phyloP scores from a whole-genome alignment of 768 basidiomycete genomes.

The Trametes cinnabarina region DNA sequence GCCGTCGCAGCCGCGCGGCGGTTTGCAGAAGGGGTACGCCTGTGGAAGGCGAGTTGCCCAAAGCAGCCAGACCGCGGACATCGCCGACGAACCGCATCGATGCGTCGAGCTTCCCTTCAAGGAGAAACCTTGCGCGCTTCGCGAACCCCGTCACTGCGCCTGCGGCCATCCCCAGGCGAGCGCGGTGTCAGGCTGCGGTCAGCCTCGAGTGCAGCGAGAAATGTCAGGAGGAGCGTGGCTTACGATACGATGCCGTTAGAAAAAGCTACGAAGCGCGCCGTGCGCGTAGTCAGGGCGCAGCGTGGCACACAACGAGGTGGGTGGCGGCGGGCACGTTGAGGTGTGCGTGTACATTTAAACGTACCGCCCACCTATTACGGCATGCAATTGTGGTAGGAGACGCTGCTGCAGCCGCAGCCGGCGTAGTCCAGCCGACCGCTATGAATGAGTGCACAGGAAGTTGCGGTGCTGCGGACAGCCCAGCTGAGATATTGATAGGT shows the following conservation, averaged over 20 bases:
- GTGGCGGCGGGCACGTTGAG: background rate
- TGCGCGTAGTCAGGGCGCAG: slow-evolving; percentile 5
- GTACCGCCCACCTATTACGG: background rate
- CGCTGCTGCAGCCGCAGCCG: background rate
- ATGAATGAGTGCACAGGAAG: background rate
- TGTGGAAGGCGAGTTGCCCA: background rate
- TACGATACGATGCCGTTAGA: background rate
- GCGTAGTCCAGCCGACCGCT: background rate
- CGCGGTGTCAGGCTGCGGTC: slow-evolving; percentile 14
- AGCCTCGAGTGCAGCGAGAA: slow-evolving; percentile 10
- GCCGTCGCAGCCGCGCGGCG: background rate
- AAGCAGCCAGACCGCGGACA: background rate
- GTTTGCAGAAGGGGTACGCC: background rate
- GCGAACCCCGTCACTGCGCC: slow-evolving; percentile 4
- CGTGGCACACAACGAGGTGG: background rate
- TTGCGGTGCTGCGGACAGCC: background rate
- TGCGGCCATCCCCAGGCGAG: no score
- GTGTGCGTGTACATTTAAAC: background rate
- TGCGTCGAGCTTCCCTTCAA: background rate
- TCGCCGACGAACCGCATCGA: slow-evolving; percentile 2
- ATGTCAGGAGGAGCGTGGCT: background rate
- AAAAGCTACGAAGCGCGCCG: background rate
- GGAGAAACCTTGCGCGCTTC: slow-evolving; percentile 5
- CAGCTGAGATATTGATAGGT: no score
- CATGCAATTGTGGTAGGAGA: slow-evolving; percentile 1